phyloP scores from a whole-genome alignment of 352 stramenopile genomes.

The Globisporangium cylindrosporum region DNA sequence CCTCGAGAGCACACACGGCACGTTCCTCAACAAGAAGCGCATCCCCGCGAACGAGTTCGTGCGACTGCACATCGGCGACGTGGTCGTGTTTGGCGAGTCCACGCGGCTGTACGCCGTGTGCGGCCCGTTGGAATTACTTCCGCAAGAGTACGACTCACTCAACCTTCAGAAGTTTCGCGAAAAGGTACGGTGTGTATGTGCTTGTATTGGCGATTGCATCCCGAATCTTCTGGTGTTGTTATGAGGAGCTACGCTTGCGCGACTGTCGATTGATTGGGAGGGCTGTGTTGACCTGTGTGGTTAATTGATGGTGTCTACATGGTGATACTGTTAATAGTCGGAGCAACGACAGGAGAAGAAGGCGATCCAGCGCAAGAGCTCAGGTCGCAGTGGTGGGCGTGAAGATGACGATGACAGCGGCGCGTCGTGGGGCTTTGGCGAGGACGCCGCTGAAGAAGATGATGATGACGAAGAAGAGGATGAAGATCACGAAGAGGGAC shows the following conservation, averaged over 20 bases:
- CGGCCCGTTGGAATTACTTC: conserved; percentile 62
- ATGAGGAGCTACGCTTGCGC: not conserved
- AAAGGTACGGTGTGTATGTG: conserved; percentile 14
- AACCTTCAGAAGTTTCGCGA: conserved; percentile 40
- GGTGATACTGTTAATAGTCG: not conserved
- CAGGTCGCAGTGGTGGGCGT: not conserved
- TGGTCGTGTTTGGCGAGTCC: conserved; percentile 87
- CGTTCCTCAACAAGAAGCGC: conserved; percentile 82
- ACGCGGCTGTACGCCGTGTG: conserved; percentile 79
- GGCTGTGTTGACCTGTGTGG: not conserved
- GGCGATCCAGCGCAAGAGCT: conserved; percentile 16
- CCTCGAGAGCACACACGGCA: conserved; percentile 78
- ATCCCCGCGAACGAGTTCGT: conserved; percentile 41
- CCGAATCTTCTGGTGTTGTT: not conserved
- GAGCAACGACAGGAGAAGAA: conserved; percentile 20
- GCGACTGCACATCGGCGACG: conserved; percentile 75
- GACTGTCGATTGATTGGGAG: not conserved
- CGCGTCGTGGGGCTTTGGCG: conserved; percentile 79
- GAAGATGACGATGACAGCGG: conserved; percentile 24
- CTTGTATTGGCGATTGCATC: not conserved
- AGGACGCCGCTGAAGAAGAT: conserved; percentile 72
- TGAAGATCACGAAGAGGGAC: conserved; percentile 23
- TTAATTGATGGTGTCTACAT: not conserved
- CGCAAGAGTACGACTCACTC: conserved; percentile 71
- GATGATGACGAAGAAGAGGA: conserved; percentile 42